Evolutionary conservation across 805 yeast genomes (phyloP), one percentile per base, ranked within the genome.

Genomic region (Candida insectalens): DNA sequence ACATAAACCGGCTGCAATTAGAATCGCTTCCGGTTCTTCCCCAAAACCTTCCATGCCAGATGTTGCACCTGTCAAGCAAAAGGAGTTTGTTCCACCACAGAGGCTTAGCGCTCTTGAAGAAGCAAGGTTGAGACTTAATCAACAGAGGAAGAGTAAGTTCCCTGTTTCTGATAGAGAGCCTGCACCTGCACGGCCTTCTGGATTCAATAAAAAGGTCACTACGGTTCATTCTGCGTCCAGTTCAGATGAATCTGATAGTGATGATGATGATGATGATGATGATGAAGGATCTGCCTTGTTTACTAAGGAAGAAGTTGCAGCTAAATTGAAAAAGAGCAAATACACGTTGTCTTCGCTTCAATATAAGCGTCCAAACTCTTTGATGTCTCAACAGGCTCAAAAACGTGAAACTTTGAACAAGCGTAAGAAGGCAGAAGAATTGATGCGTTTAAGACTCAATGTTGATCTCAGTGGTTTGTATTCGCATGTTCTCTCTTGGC

Each of bases 381-480:
- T 42, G 4, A 31, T 36, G 6, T 63, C 57, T 33, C 33, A 29
- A 10, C 35, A 38, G 12, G 37, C 38, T n/a, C 31, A 35, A 20
- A 38, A 35, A 16, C 22, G 29, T 9, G 40, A 37, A 6, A 49
- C 63, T 8, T 57, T 69, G 12, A 62, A 63, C 21, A 53, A 57
- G 16, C 65, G 60, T 33, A 74, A 73, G 44, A 54, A 61, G 23
- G 89, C 78, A 26, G 88, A 81, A 50, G 80, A 80, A 39, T 62
- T 77, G 35, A 83, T 85, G 88, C 71, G 94, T 43, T 62, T 70
- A 42, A 68, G 97, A 43, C 61, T 89, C 35, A 77, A 80, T 47
- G 87, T 87, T 9, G 83, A 80, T 47, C 57, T 85, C 51, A 76
- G 71, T 38, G 87, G 94, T 2, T 62, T 94, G 5, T 85, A 89